Percentiles rank a stretch among this genome's conserved stretches.
These are phyloP conservation scores for Bolboschoenoplectus hybrid DNA, from an alignment of 202 grass and related monocot genomes.

Conservation along the genomic window DNA sequence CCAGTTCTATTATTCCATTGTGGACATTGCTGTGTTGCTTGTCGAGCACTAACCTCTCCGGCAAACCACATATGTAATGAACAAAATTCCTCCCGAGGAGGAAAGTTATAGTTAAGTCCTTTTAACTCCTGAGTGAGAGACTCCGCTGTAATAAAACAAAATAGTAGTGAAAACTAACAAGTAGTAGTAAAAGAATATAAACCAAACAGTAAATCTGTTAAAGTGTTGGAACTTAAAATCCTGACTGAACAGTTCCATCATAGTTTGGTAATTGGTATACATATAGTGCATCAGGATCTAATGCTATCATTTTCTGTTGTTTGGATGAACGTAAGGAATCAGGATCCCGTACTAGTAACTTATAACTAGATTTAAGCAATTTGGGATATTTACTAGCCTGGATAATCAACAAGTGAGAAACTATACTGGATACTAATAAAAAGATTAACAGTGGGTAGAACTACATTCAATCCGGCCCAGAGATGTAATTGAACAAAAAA, in stretches of 20 bases:
- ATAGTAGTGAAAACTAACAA: background rate
- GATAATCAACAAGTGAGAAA: background rate
- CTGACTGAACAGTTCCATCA: background rate
- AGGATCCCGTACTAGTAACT: background rate
- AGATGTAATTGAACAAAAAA: no score
- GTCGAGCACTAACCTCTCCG: background rate
- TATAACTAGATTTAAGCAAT: background rate
- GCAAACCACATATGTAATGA: background rate
- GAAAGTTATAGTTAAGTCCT: background rate
- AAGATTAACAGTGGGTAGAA: no score
- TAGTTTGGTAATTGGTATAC: background rate
- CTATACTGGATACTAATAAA: no score
- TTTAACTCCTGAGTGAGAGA: background rate
- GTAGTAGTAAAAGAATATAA: background rate
- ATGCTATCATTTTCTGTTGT: background rate
- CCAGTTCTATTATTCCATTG: background rate
- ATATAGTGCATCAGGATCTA: background rate
- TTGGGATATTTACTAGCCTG: background rate
- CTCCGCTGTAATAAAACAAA: background rate
- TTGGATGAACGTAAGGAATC: no score
- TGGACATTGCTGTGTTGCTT: background rate
- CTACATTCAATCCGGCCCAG: no score
- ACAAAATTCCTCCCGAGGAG: background rate
- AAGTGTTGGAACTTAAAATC: background rate
- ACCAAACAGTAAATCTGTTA: background rate